Evolutionary conservation across 1,139 yeast genomes (phyloP).

Genomic region (Wickerhamomyces sp.): DNA sequence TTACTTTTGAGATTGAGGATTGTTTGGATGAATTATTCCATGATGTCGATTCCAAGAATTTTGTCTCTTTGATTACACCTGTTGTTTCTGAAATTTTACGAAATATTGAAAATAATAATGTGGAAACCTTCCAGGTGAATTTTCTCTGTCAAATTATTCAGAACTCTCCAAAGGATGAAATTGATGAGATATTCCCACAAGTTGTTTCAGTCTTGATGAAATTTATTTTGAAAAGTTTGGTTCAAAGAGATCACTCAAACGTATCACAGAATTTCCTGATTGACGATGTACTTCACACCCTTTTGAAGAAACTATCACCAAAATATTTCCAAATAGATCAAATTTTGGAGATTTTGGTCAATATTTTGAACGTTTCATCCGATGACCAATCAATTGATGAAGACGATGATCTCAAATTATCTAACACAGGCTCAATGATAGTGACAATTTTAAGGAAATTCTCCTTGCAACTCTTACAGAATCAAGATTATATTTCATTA

Average conservation of each 20-base stretch:
- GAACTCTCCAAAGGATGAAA: conserved; percentile 27
- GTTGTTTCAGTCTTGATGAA: conserved; percentile 49
- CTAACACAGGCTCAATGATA: conserved; percentile 66
- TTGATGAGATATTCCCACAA: conserved; percentile 40
- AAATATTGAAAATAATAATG: conserved; percentile 12
- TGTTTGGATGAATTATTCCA: conserved; percentile 56
- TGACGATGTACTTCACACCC: conserved; percentile 80
- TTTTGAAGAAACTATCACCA: conserved; percentile 66
- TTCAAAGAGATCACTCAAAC: no score
- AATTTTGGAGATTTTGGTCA: conserved; percentile 58
- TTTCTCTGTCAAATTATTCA: conserved; percentile 52
- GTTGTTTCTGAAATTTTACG: not conserved
- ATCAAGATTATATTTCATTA: conserved; percentile 39
- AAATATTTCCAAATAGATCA: conserved; percentile 43
- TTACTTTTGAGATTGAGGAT: conserved; percentile 53
- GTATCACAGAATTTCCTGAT: no score
- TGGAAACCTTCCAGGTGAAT: conserved; percentile 55
- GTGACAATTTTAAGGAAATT: conserved; percentile 62
- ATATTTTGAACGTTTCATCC: no score
- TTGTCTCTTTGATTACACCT: conserved; percentile 21
- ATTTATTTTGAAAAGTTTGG: conserved; percentile 47
- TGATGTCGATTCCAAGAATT: conserved; percentile 35
- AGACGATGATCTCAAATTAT: no score
- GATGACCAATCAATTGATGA: no score
- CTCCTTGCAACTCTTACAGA: no score